These are phyloP conservation scores for Monilinia fructigena DNA, from an alignment of 2,329 filamentous ascomycete genomes.

Conservation along the genomic window DNA sequence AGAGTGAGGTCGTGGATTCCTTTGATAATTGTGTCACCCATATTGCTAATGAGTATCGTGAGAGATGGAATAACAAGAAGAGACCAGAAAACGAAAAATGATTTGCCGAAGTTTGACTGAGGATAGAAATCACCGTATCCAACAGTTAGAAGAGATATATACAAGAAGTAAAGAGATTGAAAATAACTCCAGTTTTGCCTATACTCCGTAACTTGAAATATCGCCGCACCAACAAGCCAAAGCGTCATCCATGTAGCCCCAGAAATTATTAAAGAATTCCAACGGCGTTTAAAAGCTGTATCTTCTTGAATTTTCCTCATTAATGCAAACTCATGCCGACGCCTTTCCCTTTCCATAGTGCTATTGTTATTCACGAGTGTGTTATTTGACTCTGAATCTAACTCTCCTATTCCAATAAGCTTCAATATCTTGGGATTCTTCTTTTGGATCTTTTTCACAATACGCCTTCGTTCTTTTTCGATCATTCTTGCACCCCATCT, in stretches of 20 bases:
- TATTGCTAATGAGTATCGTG: slow-evolving; percentile 81
- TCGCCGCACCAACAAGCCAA: slow-evolving; percentile 76
- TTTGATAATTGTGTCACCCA: slow-evolving; percentile 79
- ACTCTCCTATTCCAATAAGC: slow-evolving; percentile 40
- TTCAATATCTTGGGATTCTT: slow-evolving; percentile 51
- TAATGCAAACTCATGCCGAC: slow-evolving; percentile 69
- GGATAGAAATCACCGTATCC: slow-evolving; percentile 83
- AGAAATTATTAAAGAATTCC: slow-evolving; percentile 71
- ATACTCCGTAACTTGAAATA: slow-evolving; percentile 61
- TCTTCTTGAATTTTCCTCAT: slow-evolving; percentile 78
- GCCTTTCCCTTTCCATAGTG: slow-evolving; percentile 55
- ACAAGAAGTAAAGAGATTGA: slow-evolving; percentile 80
- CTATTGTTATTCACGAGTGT: background rate
- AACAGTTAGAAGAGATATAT: slow-evolving; percentile 78
- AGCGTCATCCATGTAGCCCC: slow-evolving; percentile 66
- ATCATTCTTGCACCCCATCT: slow-evolving; percentile 57
- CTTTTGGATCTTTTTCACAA: slow-evolving; percentile 48
- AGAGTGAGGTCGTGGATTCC: slow-evolving; percentile 55
- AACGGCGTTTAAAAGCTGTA: slow-evolving; percentile 65
- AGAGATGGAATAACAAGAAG: slow-evolving; percentile 82
- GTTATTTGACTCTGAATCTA: background rate
- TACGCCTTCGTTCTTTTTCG: slow-evolving; percentile 55
- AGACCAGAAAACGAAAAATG: slow-evolving; percentile 94
- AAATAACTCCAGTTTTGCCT: slow-evolving; percentile 70
- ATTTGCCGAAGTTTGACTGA: slow-evolving; percentile 71